These are phyloP conservation scores for Hortaea sp. DNA, from an alignment of 2,329 filamentous ascomycete species.

Conservation along the genomic window DNA sequence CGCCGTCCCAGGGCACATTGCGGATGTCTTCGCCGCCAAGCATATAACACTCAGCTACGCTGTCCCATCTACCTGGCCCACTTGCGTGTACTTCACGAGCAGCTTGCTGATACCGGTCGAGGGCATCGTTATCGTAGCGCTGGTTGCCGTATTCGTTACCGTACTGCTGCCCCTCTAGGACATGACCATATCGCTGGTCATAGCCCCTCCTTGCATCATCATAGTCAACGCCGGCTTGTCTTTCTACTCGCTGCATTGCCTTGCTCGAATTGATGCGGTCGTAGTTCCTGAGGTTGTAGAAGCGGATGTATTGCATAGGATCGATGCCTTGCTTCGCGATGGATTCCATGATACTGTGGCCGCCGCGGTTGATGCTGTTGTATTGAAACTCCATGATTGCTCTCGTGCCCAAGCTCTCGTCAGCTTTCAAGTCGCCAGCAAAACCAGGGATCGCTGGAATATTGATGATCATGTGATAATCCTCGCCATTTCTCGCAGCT, in stretches of 20 bases:
- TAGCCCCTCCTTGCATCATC: conserved; percentile 55
- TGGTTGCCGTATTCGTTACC: conserved; percentile 23
- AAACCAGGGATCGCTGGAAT: conserved; percentile 78
- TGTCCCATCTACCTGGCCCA: conserved; percentile 52
- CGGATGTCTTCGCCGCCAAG: conserved; percentile 61
- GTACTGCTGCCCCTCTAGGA: conserved; percentile 24
- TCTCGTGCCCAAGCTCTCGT: conserved; percentile 64
- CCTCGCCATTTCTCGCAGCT: conserved; percentile 54
- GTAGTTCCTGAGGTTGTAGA: conserved; percentile 78
- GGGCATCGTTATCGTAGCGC: conserved; percentile 28
- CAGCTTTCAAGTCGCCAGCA: conserved; percentile 64
- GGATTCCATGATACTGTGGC: conserved; percentile 65
- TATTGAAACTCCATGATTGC: conserved; percentile 89
- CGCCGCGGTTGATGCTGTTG: conserved; percentile 65
- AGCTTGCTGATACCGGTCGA: conserved; percentile 62
- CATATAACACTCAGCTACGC: conserved; percentile 75
- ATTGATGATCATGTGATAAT: conserved; percentile 65
- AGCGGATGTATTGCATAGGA: conserved; percentile 63
- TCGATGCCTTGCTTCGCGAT: conserved; percentile 57
- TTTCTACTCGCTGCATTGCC: conserved; percentile 51
- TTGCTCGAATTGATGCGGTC: conserved; percentile 67
- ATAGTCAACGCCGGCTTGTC: conserved; percentile 56
- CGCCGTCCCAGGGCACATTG: conserved; percentile 49
- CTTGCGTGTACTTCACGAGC: conserved; percentile 44
- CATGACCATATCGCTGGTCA: conserved; percentile 43